phyloP scores from a whole-genome alignment of 768 basidiomycete genomes.

The Tulasnella sp. region DNA sequence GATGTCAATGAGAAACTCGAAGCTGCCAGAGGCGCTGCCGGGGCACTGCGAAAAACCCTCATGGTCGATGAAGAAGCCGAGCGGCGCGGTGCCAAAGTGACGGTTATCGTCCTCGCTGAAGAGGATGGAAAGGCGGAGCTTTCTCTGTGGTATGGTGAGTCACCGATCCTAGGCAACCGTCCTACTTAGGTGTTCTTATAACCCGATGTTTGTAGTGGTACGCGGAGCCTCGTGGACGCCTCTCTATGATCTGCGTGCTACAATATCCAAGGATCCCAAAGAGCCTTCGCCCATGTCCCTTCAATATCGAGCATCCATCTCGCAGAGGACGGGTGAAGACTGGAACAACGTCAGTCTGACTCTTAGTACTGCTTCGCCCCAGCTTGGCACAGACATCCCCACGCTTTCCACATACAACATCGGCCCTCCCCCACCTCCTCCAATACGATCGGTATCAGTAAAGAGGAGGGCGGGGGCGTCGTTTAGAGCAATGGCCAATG shows the following conservation, averaged over 20 bases:
- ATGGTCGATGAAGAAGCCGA: conserved; percentile 7
- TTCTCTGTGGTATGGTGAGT: conserved; percentile 43
- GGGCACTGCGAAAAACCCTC: conserved; percentile 27
- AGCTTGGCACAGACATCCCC: conserved; percentile 16
- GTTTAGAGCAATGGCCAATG: not conserved
- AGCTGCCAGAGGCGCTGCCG: not conserved
- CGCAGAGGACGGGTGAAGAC: conserved; percentile 19
- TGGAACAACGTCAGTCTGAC: conserved; percentile 17
- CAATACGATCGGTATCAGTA: not conserved
- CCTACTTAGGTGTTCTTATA: conserved; percentile 1
- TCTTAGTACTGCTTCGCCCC: conserved; percentile 19
- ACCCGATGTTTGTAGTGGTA: conserved; percentile 30
- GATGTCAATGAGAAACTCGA: conserved; percentile 11
- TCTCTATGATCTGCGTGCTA: conserved; percentile 47
- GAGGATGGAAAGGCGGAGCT: conserved; percentile 31
- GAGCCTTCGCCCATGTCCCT: conserved; percentile 3
- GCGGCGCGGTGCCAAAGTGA: conserved; percentile 27
- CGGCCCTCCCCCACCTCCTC: not conserved
- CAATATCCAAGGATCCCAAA: conserved; percentile 32
- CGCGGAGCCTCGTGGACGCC: conserved; percentile 39
- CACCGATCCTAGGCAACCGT: not conserved
- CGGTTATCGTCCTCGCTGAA: conserved; percentile 35
- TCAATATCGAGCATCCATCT: conserved; percentile 19
- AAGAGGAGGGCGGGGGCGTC: not conserved
- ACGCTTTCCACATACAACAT: conserved; percentile 2